A percentile compares a stretch with the other conserved stretches of the same genome.
These are phyloP conservation scores for Hyaloscypha variabilis DNA, from an alignment of 495 filamentous ascomycete species.

Conservation along the genomic window DNA sequence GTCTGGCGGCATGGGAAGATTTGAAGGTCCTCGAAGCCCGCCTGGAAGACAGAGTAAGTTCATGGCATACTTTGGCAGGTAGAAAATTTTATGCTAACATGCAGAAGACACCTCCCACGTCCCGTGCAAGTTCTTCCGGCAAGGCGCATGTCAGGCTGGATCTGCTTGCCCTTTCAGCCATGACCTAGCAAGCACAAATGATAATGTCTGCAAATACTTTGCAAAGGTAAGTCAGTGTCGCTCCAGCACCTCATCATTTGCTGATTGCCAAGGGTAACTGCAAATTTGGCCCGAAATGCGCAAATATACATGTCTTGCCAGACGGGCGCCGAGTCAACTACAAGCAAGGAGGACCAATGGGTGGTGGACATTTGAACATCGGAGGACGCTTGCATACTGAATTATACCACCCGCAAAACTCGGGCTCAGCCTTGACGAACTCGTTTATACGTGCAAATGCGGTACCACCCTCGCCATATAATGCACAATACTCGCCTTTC, in stretches of 20 bases:
- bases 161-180: conserved; percentile 96
- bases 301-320: conserved; percentile 90
- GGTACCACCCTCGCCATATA: conserved; percentile 42
- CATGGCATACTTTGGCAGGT: background rate
- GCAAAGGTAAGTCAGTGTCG: conserved; percentile 70
- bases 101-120: conserved; percentile 90
- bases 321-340: conserved; percentile 90
- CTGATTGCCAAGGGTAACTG: conserved; percentile 80
- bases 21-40: conserved; percentile 77
- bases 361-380: conserved; percentile 55
- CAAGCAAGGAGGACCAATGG: conserved; percentile 52
- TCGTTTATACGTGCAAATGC: conserved; percentile 76
- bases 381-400: conserved; percentile 75
- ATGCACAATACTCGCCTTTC: conserved; percentile 40
- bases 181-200: conserved; percentile 75
- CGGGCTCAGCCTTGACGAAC: conserved; percentile 79
- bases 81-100: conserved; percentile 13
- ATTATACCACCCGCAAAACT: conserved; percentile 56
- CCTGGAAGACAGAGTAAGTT: conserved; percentile 76
- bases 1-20: conserved; percentile 49
- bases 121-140: conserved; percentile 98
- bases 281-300: conserved; percentile 98
- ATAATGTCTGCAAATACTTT: conserved; percentile 97
- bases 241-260: background rate
- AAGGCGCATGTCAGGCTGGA: conserved; percentile 95